These are phyloP conservation scores for Vicia villosa DNA, from an alignment of 306 rosid genomes.

Conservation along the genomic window DNA sequence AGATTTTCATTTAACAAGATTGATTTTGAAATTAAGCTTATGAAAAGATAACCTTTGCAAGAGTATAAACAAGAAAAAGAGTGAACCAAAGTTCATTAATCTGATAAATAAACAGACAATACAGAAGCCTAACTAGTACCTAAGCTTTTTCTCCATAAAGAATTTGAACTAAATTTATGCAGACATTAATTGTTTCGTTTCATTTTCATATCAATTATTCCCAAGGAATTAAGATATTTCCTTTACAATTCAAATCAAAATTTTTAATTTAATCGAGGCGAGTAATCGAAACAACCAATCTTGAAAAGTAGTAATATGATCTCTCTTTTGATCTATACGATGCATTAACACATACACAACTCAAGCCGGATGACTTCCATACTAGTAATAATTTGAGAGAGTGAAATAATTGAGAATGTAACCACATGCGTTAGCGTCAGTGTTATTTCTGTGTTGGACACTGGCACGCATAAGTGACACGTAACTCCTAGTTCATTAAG, in stretches of 20 bases:
- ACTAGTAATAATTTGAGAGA: neutral
- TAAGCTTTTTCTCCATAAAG: conserved; percentile 23
- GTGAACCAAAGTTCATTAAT: neutral
- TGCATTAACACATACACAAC: neutral
- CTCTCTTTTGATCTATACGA: conserved; percentile 3
- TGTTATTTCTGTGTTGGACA: neutral
- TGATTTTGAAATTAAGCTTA: neutral
- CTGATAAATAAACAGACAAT: conserved; percentile 1
- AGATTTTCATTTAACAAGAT: neutral
- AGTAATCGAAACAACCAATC: conserved; percentile 30
- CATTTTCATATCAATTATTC: conserved; percentile 38
- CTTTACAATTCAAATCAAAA: conserved; percentile 40
- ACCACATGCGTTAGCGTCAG: neutral
- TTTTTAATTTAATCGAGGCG: conserved; percentile 16
- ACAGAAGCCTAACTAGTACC: conserved; percentile 8
- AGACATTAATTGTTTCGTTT: conserved; percentile 34
- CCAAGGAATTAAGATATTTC: conserved; percentile 22
- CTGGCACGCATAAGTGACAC: neutral
- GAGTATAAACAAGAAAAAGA: neutral
- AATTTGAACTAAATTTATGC: conserved; percentile 6
- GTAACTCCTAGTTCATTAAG: conserved; percentile 4
- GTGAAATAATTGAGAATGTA: neutral
- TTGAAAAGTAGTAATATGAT: conserved; percentile 29
- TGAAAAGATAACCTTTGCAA: no score
- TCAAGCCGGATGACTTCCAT: neutral